phyloP scores from a whole-genome alignment of 2,329 filamentous ascomycete genomes.

The Hypoxylon sp. region DNA sequence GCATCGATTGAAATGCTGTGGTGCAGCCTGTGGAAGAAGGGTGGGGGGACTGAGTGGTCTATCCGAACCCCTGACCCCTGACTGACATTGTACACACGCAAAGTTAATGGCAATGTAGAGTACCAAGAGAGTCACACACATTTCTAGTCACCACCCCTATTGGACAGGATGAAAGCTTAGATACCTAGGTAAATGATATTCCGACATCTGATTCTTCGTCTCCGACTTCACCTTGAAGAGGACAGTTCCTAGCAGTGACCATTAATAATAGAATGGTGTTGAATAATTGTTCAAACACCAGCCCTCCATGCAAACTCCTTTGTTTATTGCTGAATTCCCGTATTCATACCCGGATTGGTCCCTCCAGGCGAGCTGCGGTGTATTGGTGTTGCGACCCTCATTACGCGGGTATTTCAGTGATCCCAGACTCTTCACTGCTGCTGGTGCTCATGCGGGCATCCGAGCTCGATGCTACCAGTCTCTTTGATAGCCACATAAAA shows the following conservation, averaged over 20 bases:
- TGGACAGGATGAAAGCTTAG: not conserved
- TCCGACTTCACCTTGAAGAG: not conserved
- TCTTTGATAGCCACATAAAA: conserved; percentile 40
- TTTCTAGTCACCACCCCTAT: not conserved
- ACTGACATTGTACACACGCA: conserved; percentile 11
- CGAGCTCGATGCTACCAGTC: conserved; percentile 40
- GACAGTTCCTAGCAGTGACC: conserved; percentile 1
- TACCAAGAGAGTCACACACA: not conserved
- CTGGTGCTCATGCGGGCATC: conserved; percentile 42
- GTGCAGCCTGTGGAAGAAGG: conserved; percentile 19
- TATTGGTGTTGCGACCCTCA: conserved; percentile 39
- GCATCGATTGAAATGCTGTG: conserved; percentile 26
- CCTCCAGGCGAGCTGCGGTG: conserved; percentile 40
- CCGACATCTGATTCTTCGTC: not conserved
- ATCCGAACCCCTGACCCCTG: conserved; percentile 40
- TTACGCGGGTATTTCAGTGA: conserved; percentile 42
- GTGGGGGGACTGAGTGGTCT: conserved; percentile 26
- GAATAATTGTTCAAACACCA: not conserved
- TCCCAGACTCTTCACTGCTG: conserved; percentile 33
- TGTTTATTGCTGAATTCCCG: conserved; percentile 31
- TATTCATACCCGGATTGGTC: conserved; percentile 28
- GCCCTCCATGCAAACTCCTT: conserved; percentile 6
- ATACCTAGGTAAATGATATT: not conserved
- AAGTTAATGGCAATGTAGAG: conserved; percentile 4
- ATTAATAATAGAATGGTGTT: not conserved